A percentile compares a stretch with the other conserved stretches of the same genome.
Conservation (phyloP, 2,329 filamentous ascomycete species). For the Arthrobotrys musiformis region DNA sequence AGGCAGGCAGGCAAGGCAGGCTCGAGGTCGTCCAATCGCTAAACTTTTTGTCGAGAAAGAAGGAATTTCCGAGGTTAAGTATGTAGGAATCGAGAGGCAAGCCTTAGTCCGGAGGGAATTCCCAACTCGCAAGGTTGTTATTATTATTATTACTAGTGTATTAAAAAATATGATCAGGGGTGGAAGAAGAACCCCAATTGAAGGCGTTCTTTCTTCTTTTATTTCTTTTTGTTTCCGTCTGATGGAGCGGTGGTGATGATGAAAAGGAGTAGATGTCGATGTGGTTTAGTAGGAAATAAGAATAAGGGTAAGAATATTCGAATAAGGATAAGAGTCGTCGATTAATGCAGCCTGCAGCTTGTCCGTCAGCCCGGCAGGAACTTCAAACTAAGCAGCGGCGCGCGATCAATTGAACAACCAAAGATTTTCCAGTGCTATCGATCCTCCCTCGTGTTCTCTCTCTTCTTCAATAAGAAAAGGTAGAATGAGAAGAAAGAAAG, state of each 20-base stretch:
- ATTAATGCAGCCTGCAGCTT: no score
- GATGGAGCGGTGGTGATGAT: no score
- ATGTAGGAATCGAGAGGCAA: background rate
- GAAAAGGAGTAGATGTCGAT: background rate
- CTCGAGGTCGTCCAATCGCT: constrained; percentile 28
- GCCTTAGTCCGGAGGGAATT: background rate
- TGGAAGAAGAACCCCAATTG: background rate
- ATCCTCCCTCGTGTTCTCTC: background rate
- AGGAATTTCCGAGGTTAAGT: constrained; percentile 12
- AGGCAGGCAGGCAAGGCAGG: no score
- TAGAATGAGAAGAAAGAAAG: constrained; percentile 6
- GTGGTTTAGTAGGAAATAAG: no score
- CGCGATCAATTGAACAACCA: no score
- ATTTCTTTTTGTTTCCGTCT: no score
- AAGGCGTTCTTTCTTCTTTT: background rate
- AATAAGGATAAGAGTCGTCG: no score
- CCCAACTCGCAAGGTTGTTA: background rate
- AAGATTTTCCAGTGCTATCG: background rate
- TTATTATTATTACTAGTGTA: background rate
- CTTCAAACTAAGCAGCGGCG: no score
- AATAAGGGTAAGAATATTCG: no score
- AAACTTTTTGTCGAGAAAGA: constrained; percentile 38
- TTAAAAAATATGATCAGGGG: background rate
- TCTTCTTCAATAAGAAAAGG: background rate
- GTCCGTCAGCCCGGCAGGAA: no score